Evolutionary conservation across 2,329 filamentous ascomycete genomes (phyloP).

Genomic region (Penicillium sp.): DNA sequence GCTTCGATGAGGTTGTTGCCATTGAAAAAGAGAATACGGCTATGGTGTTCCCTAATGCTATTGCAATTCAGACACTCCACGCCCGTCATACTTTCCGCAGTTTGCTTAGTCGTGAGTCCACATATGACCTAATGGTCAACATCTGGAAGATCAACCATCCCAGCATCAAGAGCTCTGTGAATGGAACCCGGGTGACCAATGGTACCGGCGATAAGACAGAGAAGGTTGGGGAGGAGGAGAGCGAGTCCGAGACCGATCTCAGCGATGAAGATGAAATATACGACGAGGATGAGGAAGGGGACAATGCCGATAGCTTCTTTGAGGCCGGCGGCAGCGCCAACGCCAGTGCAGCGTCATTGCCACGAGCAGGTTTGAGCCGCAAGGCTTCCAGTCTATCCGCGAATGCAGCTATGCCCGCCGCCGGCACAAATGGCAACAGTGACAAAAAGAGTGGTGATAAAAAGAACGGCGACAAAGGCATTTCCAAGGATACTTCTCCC

Average conservation of each 20-base stretch:
- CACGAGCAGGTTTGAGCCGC: constrained; percentile 57
- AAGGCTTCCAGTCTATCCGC: constrained; percentile 64
- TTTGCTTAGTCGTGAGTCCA: constrained; percentile 89
- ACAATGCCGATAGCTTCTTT: constrained; percentile 60
- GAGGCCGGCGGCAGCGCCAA: constrained; percentile 55
- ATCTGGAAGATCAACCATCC: constrained; percentile 98
- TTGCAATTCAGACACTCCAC: constrained; percentile 94
- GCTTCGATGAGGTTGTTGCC: constrained; percentile 95
- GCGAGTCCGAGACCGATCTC: constrained; percentile 72
- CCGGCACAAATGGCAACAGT: constrained; percentile 33
- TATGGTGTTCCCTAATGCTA: constrained; percentile 91
- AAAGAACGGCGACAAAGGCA: constrained; percentile 51
- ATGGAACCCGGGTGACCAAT: constrained; percentile 79
- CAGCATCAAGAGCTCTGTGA: constrained; percentile 83
- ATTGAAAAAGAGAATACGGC: constrained; percentile 97
- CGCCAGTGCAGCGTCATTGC: constrained; percentile 51
- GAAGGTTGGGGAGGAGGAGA: constrained; percentile 64
- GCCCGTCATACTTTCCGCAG: constrained; percentile 95
- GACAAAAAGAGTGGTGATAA: constrained; percentile 42
- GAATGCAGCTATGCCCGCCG: constrained; percentile 36
- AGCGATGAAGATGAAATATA: constrained; percentile 67
- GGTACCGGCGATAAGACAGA: constrained; percentile 87
- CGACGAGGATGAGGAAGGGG: constrained; percentile 51
- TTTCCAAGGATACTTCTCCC: constrained; percentile 32
- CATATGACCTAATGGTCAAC: constrained; percentile 93